Evolutionary conservation across 1,284 basidiomycete species (phyloP), one percentile per base, ranked within the genome.

Genomic region (Limonomyces culmigenus): DNA sequence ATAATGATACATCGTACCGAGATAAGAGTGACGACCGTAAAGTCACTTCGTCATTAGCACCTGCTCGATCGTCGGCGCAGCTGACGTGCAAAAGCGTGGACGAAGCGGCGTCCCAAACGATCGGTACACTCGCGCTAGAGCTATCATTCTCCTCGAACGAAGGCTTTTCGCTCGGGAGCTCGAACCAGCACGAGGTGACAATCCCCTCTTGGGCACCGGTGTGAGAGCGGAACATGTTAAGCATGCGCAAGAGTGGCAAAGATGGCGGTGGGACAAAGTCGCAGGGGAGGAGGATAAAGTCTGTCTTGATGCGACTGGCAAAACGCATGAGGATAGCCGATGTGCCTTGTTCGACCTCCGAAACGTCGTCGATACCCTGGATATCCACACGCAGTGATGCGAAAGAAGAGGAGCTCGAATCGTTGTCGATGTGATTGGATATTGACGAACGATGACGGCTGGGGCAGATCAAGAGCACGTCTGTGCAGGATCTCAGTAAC

Each of bases 251-350:
- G 15, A 96, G 66, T 4, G 80, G 63, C 18, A 93, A 64, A 0
- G 69, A 58, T 1, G 74, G 62, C 0, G 86, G 79, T 8, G 88
- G 76, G 14, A 89, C 67, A 38, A 95, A 80, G 55, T 96, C 91
- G 53, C 88, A 93, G 2, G 91, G 83, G 1, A 93, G 65, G n/a
- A 96, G 55, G 29, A 95, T 69, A 53, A 95, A 89, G 54, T 95
- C 91, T 47, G 74, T 68, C 39, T 66, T 60, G 40, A 86, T 83
- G 34, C 74, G 71, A 34, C 49, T 55, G 2, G 78, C 62, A 48
- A 85, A 80, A 48, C 80, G 70, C 30, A 70, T 63, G 37, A 87
- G 64, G 25, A 85, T 60, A 19, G 67, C 61, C 42, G 76, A 77
- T 2, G 83, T 84, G 30, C 81, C 83, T 3, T 63, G 61, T 33